phyloP scores from a whole-genome alignment of 2,329 filamentous ascomycete species.

The Aspergillus brunneoviolaceus region DNA sequence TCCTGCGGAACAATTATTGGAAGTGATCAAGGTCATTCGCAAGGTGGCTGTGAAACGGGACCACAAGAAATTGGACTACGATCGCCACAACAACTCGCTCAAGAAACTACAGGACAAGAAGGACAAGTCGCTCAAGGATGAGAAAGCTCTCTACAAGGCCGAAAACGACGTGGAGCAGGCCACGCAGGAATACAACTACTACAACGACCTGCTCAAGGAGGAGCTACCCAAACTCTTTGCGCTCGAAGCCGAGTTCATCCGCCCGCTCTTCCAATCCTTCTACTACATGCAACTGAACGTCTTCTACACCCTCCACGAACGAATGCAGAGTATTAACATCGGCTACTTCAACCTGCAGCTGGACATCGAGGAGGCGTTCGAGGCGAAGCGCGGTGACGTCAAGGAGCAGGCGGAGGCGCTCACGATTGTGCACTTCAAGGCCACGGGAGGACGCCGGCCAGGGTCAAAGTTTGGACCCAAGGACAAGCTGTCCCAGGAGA shows the following conservation, averaged over 20 bases:
- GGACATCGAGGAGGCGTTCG: constrained; percentile 88
- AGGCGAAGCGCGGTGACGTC: constrained; percentile 82
- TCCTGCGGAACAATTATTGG: constrained; percentile 87
- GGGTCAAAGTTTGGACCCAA: constrained; percentile 36
- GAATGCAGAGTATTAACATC: constrained; percentile 96
- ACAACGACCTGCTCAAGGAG: constrained; percentile 94
- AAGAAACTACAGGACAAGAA: constrained; percentile 99
- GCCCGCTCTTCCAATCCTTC: constrained; percentile 95
- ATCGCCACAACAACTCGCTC: constrained; percentile 75
- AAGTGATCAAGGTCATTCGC: constrained; percentile 92
- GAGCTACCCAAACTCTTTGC: constrained; percentile 89
- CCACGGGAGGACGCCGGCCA: constrained; percentile 62
- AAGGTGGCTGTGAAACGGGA: constrained; percentile 87
- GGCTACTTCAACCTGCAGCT: constrained; percentile 93
- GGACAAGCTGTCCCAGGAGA: constrained; percentile 38
- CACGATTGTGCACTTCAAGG: constrained; percentile 86
- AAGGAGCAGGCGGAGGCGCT: constrained; percentile 84
- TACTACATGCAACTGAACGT: constrained; percentile 99
- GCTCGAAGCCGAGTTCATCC: constrained; percentile 91
- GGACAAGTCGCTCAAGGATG: constrained; percentile 92
- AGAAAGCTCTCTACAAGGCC: constrained; percentile 94
- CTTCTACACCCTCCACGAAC: constrained; percentile 97
- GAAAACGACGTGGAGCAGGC: constrained; percentile 88
- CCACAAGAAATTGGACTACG: constrained; percentile 96
- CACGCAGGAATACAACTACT: constrained; percentile 96